Base-by-base conservation (phyloP, 305 asterid genomes). In the Fraxinus latifolia region DNA sequence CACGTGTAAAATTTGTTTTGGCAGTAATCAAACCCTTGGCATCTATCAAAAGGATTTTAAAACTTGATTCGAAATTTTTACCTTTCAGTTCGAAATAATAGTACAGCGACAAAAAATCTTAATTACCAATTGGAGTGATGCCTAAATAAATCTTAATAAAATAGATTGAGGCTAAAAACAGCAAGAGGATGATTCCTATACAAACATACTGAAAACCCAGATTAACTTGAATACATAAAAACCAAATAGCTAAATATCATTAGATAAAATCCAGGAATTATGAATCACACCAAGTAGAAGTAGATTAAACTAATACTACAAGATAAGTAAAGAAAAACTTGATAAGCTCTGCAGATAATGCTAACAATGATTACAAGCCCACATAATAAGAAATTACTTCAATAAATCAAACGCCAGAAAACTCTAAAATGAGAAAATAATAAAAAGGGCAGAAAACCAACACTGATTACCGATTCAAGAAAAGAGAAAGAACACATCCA, bases 341-440 rank as follows among this genome's bases (percentile, higher is more conserved):
- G 39, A 31, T 70, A 9, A 74, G 17, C 50, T 50, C 12, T 50
- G 12, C 8, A 15, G 14, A 37, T 19, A 37, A 19, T 17, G 36
- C n/a, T 55, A 76, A 76, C 32, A 31, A 27, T 31, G 75, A 70
- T 68, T 36, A 75, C 2, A n/a, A 74, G 72, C 84, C 60, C 60
- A 17, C 27, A 5, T 5, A 55, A 50, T 65, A 77, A 44, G 74
- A 47, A 47, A 17, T 33, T 50, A 34, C 75, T 79, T 37, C 2
- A 68, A 65, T 6, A 78, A 79, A 55, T 17, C 44, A 44, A 83
- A 79, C 15, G 5, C 34, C 44, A 7, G 50, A 71, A 78, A 60
- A 19, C 73, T 50, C 14, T 4, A 60, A 68, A 72, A 29, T 65
- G 15, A 42, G 65, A 19, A 50, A 17, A 78, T 42, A 44, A 14